These are phyloP conservation scores for Globisporangium polare DNA, from an alignment of 352 stramenopile genomes.

Conservation along the genomic window DNA sequence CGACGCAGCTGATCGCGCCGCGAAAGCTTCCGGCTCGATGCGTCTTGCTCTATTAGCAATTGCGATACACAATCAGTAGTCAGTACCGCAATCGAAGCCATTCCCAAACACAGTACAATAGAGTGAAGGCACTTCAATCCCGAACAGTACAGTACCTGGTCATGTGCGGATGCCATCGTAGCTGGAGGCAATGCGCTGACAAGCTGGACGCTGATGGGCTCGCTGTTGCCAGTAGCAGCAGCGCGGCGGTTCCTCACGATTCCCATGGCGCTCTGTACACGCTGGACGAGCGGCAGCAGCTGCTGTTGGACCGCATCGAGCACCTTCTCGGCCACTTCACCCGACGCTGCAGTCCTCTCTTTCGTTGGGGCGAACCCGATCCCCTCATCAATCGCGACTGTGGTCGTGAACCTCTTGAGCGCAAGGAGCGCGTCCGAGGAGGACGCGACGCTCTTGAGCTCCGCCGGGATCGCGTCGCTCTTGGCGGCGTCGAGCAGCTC, in stretches of 20 bases:
- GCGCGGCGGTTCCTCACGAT: conserved; percentile 20
- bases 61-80: not conserved
- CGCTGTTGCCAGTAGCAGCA: not conserved
- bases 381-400: conserved; percentile 43
- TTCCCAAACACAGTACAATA: too few relatives aligned
- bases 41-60: conserved; percentile 16
- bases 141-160: not conserved
- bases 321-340: conserved; percentile 24
- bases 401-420: conserved; percentile 33
- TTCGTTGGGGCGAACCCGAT: conserved; percentile 19
- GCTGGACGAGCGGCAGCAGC: conserved; percentile 39
- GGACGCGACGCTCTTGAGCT: conserved; percentile 20
- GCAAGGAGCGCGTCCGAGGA: conserved; percentile 21
- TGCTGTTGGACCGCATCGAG: conserved; percentile 46
- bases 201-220: conserved; percentile 13
- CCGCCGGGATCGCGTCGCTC: conserved; percentile 15
- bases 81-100: not conserved
- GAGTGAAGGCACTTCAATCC: too few relatives aligned
- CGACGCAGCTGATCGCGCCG: conserved; percentile 50
- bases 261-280: conserved; percentile 33
- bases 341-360: not conserved
- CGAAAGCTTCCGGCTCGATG: conserved; percentile 30
- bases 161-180: not conserved
- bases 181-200: not conserved
- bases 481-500: conserved; percentile 41